These are phyloP conservation scores for Ceratobasidium sp. DNA, from an alignment of 1,284 basidiomycete genomes.

Conservation along the genomic window DNA sequence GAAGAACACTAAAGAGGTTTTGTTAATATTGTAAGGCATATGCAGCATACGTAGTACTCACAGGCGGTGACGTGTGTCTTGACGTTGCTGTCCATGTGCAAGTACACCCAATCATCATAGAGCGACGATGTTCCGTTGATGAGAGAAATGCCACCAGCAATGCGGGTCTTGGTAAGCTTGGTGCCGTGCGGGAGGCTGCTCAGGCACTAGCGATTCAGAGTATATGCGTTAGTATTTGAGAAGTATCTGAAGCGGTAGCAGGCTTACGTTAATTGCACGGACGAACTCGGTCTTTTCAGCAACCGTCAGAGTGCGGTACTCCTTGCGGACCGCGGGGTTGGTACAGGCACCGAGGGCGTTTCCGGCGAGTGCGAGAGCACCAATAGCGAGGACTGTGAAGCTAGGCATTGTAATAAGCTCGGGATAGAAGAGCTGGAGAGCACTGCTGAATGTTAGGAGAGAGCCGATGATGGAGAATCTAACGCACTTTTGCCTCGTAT, in stretches of 20 bases:
- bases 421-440: background rate
- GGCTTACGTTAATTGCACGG: too few species aligned
- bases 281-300: conserved; percentile 17
- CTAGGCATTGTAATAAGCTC: background rate
- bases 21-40: background rate
- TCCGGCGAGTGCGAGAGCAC: conserved; percentile 11
- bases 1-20: conserved; percentile 35
- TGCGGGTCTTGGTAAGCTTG: conserved; percentile 35
- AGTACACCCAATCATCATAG: conserved; percentile 44
- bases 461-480: conserved; percentile 9
- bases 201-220: conserved; percentile 28
- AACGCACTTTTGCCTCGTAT: conserved; percentile 17
- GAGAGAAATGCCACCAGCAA: conserved; percentile 35
- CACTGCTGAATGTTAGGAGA: conserved; percentile 13
- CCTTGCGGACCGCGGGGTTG: conserved; percentile 14
- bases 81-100: conserved; percentile 34
- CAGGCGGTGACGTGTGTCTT: conserved; percentile 39
- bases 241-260: background rate
- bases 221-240: background rate
- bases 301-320: conserved; percentile 35
- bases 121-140: conserved; percentile 14
- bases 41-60: conserved; percentile 6
- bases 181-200: conserved; percentile 32
- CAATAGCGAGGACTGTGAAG: background rate
- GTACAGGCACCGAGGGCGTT: conserved; percentile 19